A percentile compares a stretch with the other conserved stretches of the same genome.
These are phyloP conservation scores for Yamadazyma buinensis DNA, from an alignment of 1,139 yeast genomes.

Conservation along the genomic window DNA sequence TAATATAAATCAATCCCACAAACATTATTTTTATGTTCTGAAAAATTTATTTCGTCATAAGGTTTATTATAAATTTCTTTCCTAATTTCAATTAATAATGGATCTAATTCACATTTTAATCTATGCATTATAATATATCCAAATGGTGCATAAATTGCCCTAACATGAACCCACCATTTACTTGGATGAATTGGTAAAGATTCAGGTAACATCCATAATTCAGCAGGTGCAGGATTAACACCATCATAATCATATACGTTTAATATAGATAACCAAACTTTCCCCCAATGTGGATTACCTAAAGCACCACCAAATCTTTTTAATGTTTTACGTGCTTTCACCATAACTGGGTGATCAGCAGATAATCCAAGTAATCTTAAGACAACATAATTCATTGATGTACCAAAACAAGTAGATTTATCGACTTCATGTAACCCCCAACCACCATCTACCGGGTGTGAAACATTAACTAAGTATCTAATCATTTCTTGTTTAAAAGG, in stretches of 20 bases:
- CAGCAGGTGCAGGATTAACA: constrained; percentile 98
- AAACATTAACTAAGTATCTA: constrained; percentile 78
- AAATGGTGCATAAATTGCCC: constrained; percentile 86
- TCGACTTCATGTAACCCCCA: constrained; percentile 96
- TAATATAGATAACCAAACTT: constrained; percentile 79
- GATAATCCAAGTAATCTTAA: constrained; percentile 75
- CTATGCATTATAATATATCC: constrained; percentile 70
- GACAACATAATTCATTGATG: constrained; percentile 78
- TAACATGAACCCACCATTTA: constrained; percentile 98
- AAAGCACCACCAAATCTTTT: constrained; percentile 82
- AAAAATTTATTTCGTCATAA: constrained; percentile 65
- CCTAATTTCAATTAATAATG: constrained; percentile 61
- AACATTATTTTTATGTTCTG: constrained; percentile 71
- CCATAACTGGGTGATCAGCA: constrained; percentile 71
- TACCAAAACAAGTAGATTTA: constrained; percentile 93
- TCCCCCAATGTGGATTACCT: constrained; percentile 96
- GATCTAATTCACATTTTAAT: constrained; percentile 57
- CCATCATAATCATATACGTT: constrained; percentile 93
- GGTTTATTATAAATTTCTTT: constrained; percentile 71
- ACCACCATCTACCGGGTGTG: constrained; percentile 99
- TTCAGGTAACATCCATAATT: constrained; percentile 86
- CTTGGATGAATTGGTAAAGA: constrained; percentile 85
- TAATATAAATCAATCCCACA: constrained; percentile 92
- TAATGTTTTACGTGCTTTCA: constrained; percentile 72
- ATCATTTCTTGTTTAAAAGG: constrained; percentile 66